Evolutionary conservation across 805 yeast genomes (phyloP).

Genomic region (Saturnispora zaruensis): DNA sequence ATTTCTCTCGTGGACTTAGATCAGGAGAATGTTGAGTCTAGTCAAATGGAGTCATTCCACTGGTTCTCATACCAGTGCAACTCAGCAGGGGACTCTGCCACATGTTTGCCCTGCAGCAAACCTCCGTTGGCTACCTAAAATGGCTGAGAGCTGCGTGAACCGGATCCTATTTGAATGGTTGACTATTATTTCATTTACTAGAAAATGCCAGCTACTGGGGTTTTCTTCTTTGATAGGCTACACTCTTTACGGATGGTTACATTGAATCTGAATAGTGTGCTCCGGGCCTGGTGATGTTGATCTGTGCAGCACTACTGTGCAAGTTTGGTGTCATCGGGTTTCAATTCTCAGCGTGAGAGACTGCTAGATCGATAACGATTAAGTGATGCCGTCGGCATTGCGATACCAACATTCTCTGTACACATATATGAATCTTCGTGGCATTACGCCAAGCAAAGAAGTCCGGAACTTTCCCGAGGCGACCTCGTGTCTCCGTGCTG

Average conservation of each 20-base stretch:
- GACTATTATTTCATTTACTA: not conserved
- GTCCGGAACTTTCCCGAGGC: not conserved
- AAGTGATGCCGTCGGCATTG: not conserved
- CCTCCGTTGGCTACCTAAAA: not conserved
- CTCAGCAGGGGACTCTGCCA: constrained; percentile 4
- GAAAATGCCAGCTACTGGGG: not conserved
- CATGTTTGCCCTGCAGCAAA: not conserved
- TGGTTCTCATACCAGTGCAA: not conserved
- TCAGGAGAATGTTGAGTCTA: constrained; percentile 8
- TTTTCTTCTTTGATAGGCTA: not conserved
- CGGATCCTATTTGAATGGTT: not conserved
- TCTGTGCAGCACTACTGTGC: not conserved
- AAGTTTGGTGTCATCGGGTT: not conserved
- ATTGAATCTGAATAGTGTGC: not conserved
- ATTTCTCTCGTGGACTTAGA: constrained; percentile 10
- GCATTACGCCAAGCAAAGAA: not conserved
- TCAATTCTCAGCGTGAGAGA: not conserved
- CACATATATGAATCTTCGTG: not conserved
- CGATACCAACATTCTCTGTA: not conserved
- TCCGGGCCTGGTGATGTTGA: not conserved
- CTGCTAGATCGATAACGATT: not conserved
- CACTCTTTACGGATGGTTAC: not conserved
- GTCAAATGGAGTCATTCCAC: constrained; percentile 1
- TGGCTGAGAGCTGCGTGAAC: not conserved
- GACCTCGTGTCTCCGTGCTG: not conserved